Base-by-base conservation (phyloP, 2,329 filamentous ascomycete genomes). In the Zymoseptoria tritici region DNA sequence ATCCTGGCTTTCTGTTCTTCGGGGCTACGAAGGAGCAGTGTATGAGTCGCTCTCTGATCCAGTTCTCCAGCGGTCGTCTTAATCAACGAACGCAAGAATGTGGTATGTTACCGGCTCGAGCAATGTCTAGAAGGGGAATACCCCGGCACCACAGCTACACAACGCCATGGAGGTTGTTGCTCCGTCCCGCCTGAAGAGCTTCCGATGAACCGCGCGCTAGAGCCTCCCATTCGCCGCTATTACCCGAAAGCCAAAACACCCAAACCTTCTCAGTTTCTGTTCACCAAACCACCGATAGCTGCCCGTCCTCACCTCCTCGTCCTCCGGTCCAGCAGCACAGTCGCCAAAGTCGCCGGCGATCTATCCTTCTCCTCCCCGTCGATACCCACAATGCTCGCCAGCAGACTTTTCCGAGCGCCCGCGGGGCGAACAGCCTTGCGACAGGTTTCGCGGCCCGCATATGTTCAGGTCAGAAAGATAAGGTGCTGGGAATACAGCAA, bases 371-470 rank as follows among this genome's bases (percentile, higher is more conserved):
- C 7, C 36, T 11, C 4, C 5, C 36, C 36, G 16, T 6, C 36
- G 13, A 46, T 46, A 46, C 36, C 16, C 19, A 57, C 36, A 26
- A 65, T 65, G 61, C 57, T 65, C 56, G 61, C 60, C 54, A 63
- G 61, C 59, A 52, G 57, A 49, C 54, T 63, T 54, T 46, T n/a
- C 36, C 53, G 59, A 56, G 59, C 61, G 54, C 57, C 62, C 53
- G 55, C 57, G 29, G 56, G 58, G 58, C 62, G 62, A 51, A 60
- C 62, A 57, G 60, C 58, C 60, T 51, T 64, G 46, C 60, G 57
- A 31, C 61, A 62, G 51, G 49, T 59, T 59, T 55, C 61, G 54
- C 57, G 64, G 49, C 64, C 62, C 56, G 60, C 63, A 59, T 66
- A 62, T 56, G 60, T 54, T 24, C 64, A 62, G 60, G 62, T 64